Conservation (phyloP, 306 rosid genomes). For the Arachis stenosperma region DNA sequence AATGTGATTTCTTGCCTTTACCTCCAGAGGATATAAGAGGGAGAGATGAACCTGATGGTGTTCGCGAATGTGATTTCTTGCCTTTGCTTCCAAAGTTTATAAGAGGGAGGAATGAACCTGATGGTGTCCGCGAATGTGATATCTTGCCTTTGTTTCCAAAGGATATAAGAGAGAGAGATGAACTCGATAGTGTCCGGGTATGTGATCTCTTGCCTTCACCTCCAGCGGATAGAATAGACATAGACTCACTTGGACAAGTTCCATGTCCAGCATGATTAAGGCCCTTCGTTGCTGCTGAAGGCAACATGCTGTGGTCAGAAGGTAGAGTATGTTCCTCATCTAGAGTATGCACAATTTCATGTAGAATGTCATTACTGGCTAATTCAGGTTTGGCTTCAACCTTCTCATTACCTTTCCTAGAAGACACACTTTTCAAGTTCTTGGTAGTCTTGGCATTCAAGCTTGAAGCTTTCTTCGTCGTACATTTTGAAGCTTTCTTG, state of each 20-base stretch:
- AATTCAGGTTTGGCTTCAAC: constrained; percentile 38
- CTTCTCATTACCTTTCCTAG: constrained; percentile 33
- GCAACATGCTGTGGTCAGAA: constrained; percentile 35
- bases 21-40: constrained; percentile 30
- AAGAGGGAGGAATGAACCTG: too few species aligned
- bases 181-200: too few species aligned
- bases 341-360: constrained; percentile 47
- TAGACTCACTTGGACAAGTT: constrained; percentile 7
- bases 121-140: too few species aligned
- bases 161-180: constrained; percentile 18
- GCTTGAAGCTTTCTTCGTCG: constrained; percentile 42
- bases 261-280: constrained; percentile 46
- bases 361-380: constrained; percentile 45
- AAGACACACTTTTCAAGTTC: constrained; percentile 32
- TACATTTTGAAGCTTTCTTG: constrained; percentile 44
- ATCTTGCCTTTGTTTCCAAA: too few species aligned
- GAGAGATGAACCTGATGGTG: neutral
- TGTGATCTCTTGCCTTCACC: too few species aligned
- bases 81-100: too few species aligned
- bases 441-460: constrained; percentile 29
- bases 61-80: too few species aligned
- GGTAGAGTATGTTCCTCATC: constrained; percentile 37
- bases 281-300: constrained; percentile 49
- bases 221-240: too few species aligned
- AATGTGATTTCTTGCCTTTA: constrained; percentile 42